A percentile compares a stretch with the other conserved stretches of the same genome.
Evolutionary conservation across 352 stramenopile species (phyloP).

Genomic region (Elongisporangium anandrum): DNA sequence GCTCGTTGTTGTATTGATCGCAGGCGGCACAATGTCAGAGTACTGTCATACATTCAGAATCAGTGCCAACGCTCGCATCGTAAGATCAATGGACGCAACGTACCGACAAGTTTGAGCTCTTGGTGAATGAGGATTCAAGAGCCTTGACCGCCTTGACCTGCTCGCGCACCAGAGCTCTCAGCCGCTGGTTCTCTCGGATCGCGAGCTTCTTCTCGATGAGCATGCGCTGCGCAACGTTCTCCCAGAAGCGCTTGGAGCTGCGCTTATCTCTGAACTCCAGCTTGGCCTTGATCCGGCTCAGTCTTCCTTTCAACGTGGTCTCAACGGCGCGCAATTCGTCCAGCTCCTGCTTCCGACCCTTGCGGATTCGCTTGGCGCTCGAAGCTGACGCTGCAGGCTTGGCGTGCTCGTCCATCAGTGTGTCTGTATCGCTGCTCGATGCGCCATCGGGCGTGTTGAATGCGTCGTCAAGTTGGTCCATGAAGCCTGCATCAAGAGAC

Average conservation of each 20-base stretch:
- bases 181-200: slow-evolving; percentile 38
- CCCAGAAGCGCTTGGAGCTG: slow-evolving; percentile 36
- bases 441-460: neutral
- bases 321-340: slow-evolving; percentile 39
- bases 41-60: neutral
- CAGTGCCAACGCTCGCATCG: neutral
- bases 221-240: slow-evolving; percentile 35
- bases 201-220: slow-evolving; percentile 39
- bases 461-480: neutral
- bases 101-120: slow-evolving; percentile 24
- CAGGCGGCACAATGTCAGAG: neutral
- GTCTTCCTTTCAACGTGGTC: slow-evolving; percentile 19
- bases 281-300: slow-evolving; percentile 27
- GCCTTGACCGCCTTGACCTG: slow-evolving; percentile 35
- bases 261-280: slow-evolving; percentile 18
- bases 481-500: neutral
- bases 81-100: neutral
- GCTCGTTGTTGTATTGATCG: neutral
- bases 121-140: slow-evolving; percentile 23
- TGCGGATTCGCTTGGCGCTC: slow-evolving; percentile 31
- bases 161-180: slow-evolving; percentile 37
- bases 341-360: slow-evolving; percentile 55
- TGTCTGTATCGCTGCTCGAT: neutral
- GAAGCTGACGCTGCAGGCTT: neutral
- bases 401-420: neutral